Evolutionary conservation across 2,329 filamentous ascomycete species (phyloP), one percentile per base, ranked within the genome.

Genomic region (Aspergillus floridensis): DNA sequence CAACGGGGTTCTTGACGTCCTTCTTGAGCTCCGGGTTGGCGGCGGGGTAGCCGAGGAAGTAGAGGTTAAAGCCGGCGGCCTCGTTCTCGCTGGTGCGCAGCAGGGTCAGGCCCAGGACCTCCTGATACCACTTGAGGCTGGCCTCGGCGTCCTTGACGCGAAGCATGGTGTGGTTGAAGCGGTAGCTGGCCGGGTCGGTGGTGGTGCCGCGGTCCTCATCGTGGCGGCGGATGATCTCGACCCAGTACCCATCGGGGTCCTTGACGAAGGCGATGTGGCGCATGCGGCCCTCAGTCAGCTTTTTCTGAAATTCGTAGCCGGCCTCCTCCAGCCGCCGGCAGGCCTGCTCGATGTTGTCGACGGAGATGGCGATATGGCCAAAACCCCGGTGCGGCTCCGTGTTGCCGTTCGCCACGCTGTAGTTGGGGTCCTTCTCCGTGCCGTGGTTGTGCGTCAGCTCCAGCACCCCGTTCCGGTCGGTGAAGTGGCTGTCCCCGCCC

Each of bases 231-330:
- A 80, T 78, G 49, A 80, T 74, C 63, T 79, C 77, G 19, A 81
- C 78, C 82, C 91, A 93, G 76, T 93, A 93, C 38, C 86, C 88
- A 75, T 96, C 91, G 0, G 92, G 92, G 68, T 96, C 92, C 57
- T 96, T 84, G 1, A 84, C 93, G 73, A 98, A 98, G 0, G 93
- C 95, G 70, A 98, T 96, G 70, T 90, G 79, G 70, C 84, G 84
- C 91, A 96, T 96, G 59, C 88, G 84, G 2, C 95, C 95, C 66
- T 98, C 93, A 0, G 86, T 86, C 59, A 98, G 81, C 79, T 91
- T 96, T 86, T 98, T 98, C 82, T 98, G 92, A 79, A 98, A 99
- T 63, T 84, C 85, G 79, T 96, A 96, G 0, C 93, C 93, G 6
- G 90, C 92, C 72, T 93, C 90, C 75, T 96, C 92, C 61, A 99